Conservation (phyloP, 257 asterid genomes). For the Nicotiana obtusifolia region DNA sequence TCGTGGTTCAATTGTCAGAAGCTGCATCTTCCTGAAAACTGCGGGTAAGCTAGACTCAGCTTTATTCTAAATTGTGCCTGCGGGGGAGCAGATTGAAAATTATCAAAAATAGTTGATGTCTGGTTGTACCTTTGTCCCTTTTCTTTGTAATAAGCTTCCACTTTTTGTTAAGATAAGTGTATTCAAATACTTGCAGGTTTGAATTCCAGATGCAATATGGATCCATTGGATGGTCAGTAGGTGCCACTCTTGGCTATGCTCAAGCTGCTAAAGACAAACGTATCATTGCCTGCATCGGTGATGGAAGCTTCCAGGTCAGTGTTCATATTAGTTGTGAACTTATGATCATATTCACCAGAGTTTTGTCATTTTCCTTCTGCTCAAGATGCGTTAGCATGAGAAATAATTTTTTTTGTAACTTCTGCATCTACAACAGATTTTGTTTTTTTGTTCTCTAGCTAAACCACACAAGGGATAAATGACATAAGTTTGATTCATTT, state of each 20-base stretch:
- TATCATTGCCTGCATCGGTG: constrained; percentile 30
- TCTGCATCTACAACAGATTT: background rate
- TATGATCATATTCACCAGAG: background rate
- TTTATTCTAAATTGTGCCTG: background rate
- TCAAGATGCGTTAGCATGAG: background rate
- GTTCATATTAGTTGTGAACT: background rate
- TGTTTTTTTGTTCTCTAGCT: too few species aligned
- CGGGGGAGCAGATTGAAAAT: background rate
- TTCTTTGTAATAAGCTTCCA: too few species aligned
- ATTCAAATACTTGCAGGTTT: constrained; percentile 19
- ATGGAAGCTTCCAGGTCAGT: constrained; percentile 35
- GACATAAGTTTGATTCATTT: background rate
- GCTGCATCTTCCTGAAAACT: constrained; percentile 27
- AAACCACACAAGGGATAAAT: background rate
- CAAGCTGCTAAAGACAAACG: constrained; percentile 29
- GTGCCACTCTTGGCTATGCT: constrained; percentile 36
- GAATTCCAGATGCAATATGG: constrained; percentile 17
- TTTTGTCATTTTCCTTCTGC: background rate
- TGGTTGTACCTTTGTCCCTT: background rate
- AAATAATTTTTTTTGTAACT: too few species aligned
- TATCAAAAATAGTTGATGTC: background rate
- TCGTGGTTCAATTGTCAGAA: constrained; percentile 28
- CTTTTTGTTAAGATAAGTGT: background rate
- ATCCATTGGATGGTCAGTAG: constrained; percentile 16
- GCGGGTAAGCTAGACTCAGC: constrained; percentile 19